phyloP scores from a whole-genome alignment of 495 filamentous ascomycete species.

The Aspergillus panamensis region DNA sequence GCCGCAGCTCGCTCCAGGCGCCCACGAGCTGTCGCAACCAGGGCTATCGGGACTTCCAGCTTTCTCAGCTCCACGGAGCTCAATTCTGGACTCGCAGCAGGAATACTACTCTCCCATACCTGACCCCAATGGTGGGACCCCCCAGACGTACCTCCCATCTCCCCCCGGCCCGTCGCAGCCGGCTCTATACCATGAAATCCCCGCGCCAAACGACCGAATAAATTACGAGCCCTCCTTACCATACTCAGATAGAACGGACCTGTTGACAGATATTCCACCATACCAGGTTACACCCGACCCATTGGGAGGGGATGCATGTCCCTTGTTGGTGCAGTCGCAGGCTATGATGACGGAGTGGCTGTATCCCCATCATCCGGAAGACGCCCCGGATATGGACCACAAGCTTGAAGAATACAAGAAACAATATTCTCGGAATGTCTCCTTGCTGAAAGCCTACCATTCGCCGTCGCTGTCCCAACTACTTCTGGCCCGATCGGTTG shows the following conservation, averaged over 20 bases:
- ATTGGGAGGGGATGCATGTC: slow-evolving; percentile 1
- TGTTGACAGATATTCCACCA: slow-evolving; percentile 3
- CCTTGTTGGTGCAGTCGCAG: not conserved
- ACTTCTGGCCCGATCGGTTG: slow-evolving; percentile 45
- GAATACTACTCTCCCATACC: not conserved
- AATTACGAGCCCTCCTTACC: not conserved
- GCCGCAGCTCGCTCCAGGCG: slow-evolving; percentile 6
- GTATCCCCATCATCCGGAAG: not conserved
- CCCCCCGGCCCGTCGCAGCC: not conserved
- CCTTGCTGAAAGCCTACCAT: slow-evolving; percentile 27
- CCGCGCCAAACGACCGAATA: not conserved
- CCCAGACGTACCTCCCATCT: not conserved
- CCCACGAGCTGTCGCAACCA: not conserved
- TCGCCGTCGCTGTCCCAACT: slow-evolving; percentile 43
- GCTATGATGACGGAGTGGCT: not conserved
- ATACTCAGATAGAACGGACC: not conserved
- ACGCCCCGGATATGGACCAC: not conserved
- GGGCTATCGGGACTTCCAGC: not conserved
- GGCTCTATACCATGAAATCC: not conserved
- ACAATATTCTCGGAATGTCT: not conserved
- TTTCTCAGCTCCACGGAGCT: not conserved
- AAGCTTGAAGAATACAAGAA: not conserved
- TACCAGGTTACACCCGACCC: not conserved
- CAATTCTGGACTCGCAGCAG: not conserved
- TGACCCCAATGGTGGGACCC: not conserved